phyloP scores from a whole-genome alignment of 805 yeast species.

The Kuraishia hungarica region DNA sequence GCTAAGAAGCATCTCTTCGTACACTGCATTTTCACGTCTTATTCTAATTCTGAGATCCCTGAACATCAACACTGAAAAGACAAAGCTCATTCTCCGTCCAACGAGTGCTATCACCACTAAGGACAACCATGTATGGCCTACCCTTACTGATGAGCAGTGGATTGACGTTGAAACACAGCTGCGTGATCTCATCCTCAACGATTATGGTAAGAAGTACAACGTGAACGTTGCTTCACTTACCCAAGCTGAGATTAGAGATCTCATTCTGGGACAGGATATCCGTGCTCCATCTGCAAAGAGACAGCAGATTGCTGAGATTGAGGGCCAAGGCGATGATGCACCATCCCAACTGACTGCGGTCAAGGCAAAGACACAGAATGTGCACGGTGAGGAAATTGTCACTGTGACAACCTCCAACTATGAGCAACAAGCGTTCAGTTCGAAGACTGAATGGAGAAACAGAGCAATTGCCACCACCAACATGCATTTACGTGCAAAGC shows the following conservation, averaged over 20 bases:
- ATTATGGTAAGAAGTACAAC: constrained; percentile 77
- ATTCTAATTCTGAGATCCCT: constrained; percentile 77
- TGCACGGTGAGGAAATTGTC: constrained; percentile 92
- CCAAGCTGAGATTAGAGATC: constrained; percentile 87
- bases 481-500: constrained; percentile 65
- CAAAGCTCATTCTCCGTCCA: constrained; percentile 69
- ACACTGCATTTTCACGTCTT: constrained; percentile 89
- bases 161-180: constrained; percentile 77
- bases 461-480: constrained; percentile 74
- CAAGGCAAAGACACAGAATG: constrained; percentile 78
- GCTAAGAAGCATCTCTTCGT: constrained; percentile 74
- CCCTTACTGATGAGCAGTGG: constrained; percentile 87
- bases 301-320: constrained; percentile 76
- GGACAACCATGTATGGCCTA: constrained; percentile 90
- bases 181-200: constrained; percentile 79
- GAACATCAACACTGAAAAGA: constrained; percentile 66
- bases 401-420: constrained; percentile 88
- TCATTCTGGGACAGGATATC: constrained; percentile 90
- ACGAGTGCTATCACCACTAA: constrained; percentile 62
- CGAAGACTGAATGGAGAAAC: constrained; percentile 86
- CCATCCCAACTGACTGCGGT: constrained; percentile 60
- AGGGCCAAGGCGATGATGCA: constrained; percentile 31
- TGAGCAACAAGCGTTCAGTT: constrained; percentile 76
- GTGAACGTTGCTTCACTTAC: constrained; percentile 84
- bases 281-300: constrained; percentile 82